Base-by-base conservation (phyloP, 1,284 basidiomycete genomes). In the Laetiporus sulphureus region DNA sequence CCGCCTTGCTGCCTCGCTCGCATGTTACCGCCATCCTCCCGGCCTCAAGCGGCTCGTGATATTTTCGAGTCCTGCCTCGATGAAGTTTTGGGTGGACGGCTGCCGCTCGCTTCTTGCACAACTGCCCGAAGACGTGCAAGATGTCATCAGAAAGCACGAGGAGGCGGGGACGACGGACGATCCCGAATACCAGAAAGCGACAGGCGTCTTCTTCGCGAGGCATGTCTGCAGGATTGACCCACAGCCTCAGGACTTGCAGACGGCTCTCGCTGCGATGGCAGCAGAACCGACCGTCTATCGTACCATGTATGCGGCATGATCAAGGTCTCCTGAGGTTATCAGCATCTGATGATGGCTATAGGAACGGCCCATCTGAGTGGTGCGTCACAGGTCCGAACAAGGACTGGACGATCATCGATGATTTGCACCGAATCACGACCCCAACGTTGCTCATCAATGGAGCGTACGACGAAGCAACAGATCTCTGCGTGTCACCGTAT, bases 391-490 rank as follows among this genome's bases (percentile, higher is more conserved):
- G 38, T 4, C 32, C 45, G 21, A 41, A 61, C 23, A 54, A 54
- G 32, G 44, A 44, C 15, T 64, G 61, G 62, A 37, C 50, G 11
- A 48, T 61, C 42, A 42, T 58, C 27, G 50, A 53, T 37, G 41
- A 51, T n/a, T 39, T 63, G 3, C 53, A 53, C 39, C 36, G 44
- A 2, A 55, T 66, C 38, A 34, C 36, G 4, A 53, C 54, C 4
- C 58, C 59, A 11, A 61, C 60, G n/a, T 47, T 64, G 16, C 30
- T 65, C 2, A 47, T 63, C 41, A 66, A 60, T 32, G 62, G 59
- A 11, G 49, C 40, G 2, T 44, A 55, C 27, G 61, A 60, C 36
- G 47, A 53, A 36, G 53, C 55, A 2, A 51, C 51, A 29, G 61
- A 60, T 32, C 44, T 44, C 32, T 51, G 50, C 24, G 49, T 58